A percentile compares a stretch with the other conserved stretches of the same genome.
Conservation (phyloP, 306 rosid genomes). For the Crataegus laevigata region DNA sequence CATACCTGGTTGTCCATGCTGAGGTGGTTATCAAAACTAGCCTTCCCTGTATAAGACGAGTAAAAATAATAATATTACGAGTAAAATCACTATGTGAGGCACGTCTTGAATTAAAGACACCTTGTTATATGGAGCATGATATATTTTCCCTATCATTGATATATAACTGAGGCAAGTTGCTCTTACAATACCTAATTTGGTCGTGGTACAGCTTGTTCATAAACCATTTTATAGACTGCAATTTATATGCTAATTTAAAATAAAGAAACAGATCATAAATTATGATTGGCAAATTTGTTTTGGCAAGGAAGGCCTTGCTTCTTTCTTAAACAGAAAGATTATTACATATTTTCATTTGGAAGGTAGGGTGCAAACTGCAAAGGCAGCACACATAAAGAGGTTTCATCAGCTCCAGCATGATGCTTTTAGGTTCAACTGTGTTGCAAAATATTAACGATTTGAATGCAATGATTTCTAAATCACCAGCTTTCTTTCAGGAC, state of each 20-base stretch:
- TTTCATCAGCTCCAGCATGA: not conserved
- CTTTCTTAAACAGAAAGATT: not conserved
- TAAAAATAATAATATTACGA: not conserved
- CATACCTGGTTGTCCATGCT: slow-evolving; percentile 36
- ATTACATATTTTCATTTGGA: not conserved
- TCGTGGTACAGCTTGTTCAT: not conserved
- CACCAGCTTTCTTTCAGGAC: not conserved
- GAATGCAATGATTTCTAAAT: not conserved
- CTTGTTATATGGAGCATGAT: not conserved
- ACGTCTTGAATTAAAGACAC: not conserved
- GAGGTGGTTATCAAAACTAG: slow-evolving; percentile 23
- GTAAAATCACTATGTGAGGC: not conserved
- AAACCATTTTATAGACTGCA: not conserved
- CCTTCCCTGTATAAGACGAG: slow-evolving; percentile 32
- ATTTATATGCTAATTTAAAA: not conserved
- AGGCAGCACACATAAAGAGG: not conserved
- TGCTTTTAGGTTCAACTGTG: not conserved
- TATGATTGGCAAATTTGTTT: not conserved
- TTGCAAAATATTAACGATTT: not conserved
- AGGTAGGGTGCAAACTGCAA: not conserved
- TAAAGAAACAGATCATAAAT: not conserved
- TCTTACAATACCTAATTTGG: not conserved
- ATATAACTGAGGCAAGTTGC: not conserved
- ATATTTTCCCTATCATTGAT: not conserved
- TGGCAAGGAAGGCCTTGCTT: not conserved